Conservation (phyloP, 345 rosid genomes). For the Reutealis trisperma region DNA sequence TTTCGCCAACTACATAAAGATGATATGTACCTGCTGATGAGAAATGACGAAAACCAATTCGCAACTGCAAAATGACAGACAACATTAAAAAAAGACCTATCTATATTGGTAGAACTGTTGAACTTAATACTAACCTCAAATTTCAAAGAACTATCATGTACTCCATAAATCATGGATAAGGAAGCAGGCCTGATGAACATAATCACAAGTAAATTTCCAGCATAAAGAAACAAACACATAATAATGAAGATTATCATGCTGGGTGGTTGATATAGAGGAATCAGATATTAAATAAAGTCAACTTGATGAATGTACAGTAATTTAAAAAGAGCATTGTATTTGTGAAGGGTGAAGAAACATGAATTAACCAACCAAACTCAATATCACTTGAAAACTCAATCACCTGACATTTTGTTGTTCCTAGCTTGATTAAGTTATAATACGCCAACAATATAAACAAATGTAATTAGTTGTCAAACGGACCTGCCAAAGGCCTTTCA, state of each 20-base stretch:
- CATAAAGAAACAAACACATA: neutral
- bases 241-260: constrained; percentile 2
- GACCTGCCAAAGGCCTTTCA: neutral
- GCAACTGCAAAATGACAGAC: constrained; percentile 51
- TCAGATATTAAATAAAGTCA: constrained; percentile 13
- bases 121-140: constrained; percentile 48
- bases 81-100: constrained; percentile 24
- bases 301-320: neutral
- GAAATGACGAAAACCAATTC: constrained; percentile 59
- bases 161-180: constrained; percentile 36
- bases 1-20: constrained; percentile 10
- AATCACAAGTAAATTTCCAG: constrained; percentile 7
- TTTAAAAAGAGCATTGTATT: neutral
- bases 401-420: constrained; percentile 2
- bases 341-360: neutral
- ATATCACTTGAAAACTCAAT: neutral
- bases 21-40: constrained; percentile 72
- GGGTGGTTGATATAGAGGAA: constrained; percentile 8
- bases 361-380: neutral
- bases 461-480: neutral
- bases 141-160: constrained; percentile 39
- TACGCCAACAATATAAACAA: neutral
- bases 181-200: constrained; percentile 49
- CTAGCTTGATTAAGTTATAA: neutral
- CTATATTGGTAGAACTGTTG: neutral